Base-by-base conservation (phyloP, 1,284 basidiomycete genomes). In the Trichosporon ovoides region DNA sequence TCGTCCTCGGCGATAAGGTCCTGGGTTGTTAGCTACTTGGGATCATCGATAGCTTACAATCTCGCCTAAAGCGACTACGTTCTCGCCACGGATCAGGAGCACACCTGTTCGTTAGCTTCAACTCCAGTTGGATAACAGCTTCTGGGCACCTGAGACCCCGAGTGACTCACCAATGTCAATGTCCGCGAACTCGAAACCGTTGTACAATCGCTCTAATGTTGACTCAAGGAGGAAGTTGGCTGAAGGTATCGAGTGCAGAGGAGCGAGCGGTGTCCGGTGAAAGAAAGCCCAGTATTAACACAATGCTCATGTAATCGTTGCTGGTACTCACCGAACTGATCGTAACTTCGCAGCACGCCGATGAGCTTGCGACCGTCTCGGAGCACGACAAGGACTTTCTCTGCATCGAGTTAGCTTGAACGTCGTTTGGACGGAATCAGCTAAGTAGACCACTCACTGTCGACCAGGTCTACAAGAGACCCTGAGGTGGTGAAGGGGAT, bases 401-500 rank as follows among this genome's bases (percentile, higher is more conserved):
- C 93, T 98, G 78, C 60, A 2, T 7, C 3, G 9, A 13, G 43
- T 55, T 22, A 48, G 53, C 50, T 18, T 12, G 11, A 3, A 5
- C 1, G 6, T 24, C 24, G 7, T 10, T 11, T 3, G 12, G 10
- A 38, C 3, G 18, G 12, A n/a, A n/a, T n/a, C n/a, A 40, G 22
- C 19, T 4, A 12, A 13, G 12, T 13, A 13, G 20, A 38, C 11
- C 76, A 83, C 80, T 93, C 92, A 97, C 93, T 95, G 85, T 97
- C 93, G 80, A 97, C 94, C 78, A 91, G 91, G 83, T 96, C 93
- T 77, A 96, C 89, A 63, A 97, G 84, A 66, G 92, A 91, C 69
- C 93, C 93, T 52, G 92, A 95, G 19, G 93, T 97, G 64, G 93
- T 97, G 79, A 96, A 97, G 53, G 92, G 91, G 70, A 95, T 94